These are phyloP conservation scores for Albophoma yamanashiensis DNA, from an alignment of 2,329 filamentous ascomycete genomes.

Conservation along the genomic window DNA sequence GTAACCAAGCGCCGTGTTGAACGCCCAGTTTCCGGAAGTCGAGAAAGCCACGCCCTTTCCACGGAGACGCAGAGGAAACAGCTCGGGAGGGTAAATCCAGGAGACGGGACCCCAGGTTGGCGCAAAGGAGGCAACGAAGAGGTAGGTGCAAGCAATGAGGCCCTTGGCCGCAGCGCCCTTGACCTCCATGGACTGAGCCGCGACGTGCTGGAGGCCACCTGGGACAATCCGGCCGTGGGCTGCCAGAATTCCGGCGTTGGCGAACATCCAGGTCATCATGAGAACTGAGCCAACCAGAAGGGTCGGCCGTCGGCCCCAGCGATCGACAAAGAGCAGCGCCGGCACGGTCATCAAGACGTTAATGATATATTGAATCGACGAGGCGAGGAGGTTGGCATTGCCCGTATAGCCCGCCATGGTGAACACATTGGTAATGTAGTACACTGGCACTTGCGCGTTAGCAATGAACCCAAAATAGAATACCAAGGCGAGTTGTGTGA, in stretches of 20 bases:
- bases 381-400: slow-evolving; percentile 42
- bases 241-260: slow-evolving; percentile 42
- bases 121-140: slow-evolving; percentile 42
- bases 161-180: slow-evolving; percentile 38
- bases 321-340: slow-evolving; percentile 63
- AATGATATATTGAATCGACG: slow-evolving; percentile 55
- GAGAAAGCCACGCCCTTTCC: slow-evolving; percentile 43
- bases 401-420: slow-evolving; percentile 26
- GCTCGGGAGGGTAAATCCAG: slow-evolving; percentile 50
- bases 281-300: slow-evolving; percentile 55
- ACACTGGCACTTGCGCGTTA: slow-evolving; percentile 29
- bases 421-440: slow-evolving; percentile 44
- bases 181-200: slow-evolving; percentile 35
- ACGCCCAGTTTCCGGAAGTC: slow-evolving; percentile 33
- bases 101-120: slow-evolving; percentile 39
- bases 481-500: not conserved
- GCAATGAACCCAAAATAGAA: not conserved
- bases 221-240: slow-evolving; percentile 30
- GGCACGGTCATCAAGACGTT: slow-evolving; percentile 72
- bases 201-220: slow-evolving; percentile 32
- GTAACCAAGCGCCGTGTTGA: slow-evolving; percentile 28
- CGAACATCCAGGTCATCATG: slow-evolving; percentile 51
- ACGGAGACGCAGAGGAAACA: slow-evolving; percentile 34
- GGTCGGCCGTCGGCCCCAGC: slow-evolving; percentile 62
- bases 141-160: slow-evolving; percentile 57